These are phyloP conservation scores for Penicillium decumbens DNA, from an alignment of 2,329 filamentous ascomycete species.

Conservation along the genomic window DNA sequence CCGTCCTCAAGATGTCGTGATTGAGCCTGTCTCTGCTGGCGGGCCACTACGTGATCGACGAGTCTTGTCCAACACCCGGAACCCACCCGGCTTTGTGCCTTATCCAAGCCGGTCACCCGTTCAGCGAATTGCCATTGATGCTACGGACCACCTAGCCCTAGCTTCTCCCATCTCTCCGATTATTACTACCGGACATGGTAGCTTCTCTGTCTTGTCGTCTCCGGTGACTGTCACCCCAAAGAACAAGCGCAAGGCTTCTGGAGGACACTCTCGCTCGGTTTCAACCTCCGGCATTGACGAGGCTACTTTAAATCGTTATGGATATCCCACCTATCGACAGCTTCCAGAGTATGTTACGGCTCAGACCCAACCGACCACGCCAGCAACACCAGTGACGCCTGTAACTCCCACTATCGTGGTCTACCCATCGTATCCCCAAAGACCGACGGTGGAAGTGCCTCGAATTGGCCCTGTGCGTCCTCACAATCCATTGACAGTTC, in stretches of 20 bases:
- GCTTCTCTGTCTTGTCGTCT: constrained; percentile 55
- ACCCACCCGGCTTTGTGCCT: constrained; percentile 47
- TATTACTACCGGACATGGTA: constrained; percentile 26
- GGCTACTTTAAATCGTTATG: constrained; percentile 62
- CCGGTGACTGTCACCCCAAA: constrained; percentile 55
- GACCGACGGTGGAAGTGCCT: constrained; percentile 32
- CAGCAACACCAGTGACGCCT: constrained; percentile 40
- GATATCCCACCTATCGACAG: constrained; percentile 79
- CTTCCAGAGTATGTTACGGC: constrained; percentile 56
- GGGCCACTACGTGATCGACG: constrained; percentile 55
- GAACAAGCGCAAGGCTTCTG: constrained; percentile 38
- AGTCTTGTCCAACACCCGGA: constrained; percentile 52
- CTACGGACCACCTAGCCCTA: constrained; percentile 42
- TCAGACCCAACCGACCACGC: constrained; percentile 39
- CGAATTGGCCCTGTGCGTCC: constrained; percentile 44
- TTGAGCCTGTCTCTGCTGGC: constrained; percentile 53
- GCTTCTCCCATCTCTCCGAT: constrained; percentile 46
- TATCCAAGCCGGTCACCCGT: constrained; percentile 47
- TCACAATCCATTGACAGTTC: constrained; percentile 29
- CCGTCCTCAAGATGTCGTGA: constrained; percentile 73
- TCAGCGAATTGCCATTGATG: constrained; percentile 46
- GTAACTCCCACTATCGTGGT: constrained; percentile 37
- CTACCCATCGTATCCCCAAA: constrained; percentile 34
- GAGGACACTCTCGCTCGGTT: constrained; percentile 52
- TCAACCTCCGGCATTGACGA: constrained; percentile 67